Base-by-base conservation (phyloP, 202 grass and related monocot genomes). In the Digitaria exilis region DNA sequence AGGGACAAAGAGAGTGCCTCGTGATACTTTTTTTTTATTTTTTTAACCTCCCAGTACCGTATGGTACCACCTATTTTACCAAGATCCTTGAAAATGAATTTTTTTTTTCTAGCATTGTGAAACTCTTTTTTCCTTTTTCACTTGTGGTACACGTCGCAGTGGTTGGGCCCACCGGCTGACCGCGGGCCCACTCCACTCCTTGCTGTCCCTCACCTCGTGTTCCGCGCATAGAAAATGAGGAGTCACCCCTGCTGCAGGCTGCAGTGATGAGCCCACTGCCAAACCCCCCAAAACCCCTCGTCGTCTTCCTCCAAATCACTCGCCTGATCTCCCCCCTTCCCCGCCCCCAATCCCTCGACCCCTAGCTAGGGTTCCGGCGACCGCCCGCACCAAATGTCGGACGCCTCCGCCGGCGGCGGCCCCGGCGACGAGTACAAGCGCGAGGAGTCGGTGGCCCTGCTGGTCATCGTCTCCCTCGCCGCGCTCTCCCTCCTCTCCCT, bases 381-480 rank as follows among this genome's bases (percentile, higher is more conserved):
- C 6, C 37, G 32, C 56, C 45, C 13, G 32, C 46, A 2, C 28
- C 70, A 44, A 90, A 90, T 90, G 88, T 64, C 84, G 2, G 63
- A 65, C 63, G 39, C 17, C 48, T 49, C 59, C 42, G 69, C n/a
- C 31, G 64, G 64, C 14, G 82, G n/a, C 48, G 57, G 73, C 73
- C 83, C 51, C 7, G 79, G 65, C 55, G 86, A 92, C 22, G 90
- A 93, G 11, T 93, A 95, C 89, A 91, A 75, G 85, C 90, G 67
- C 28, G 90, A 98, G 76, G 92, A 95, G 87, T 79, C 92, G 37
- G 88, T 92, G 61, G 85, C 81, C 24, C 90, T 98, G 21, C 75
- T 96, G 17, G 90, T 98, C 78, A 98, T 98, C 77, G 77, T 98
- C 50, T 92, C 92, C 78, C 84, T 98, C 34, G 93, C 96, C 31